A percentile compares a stretch with the other conserved stretches of the same genome.
Evolutionary conservation across 129 eudicot genomes (phyloP).

Genomic region (Erigeron canadensis): DNA sequence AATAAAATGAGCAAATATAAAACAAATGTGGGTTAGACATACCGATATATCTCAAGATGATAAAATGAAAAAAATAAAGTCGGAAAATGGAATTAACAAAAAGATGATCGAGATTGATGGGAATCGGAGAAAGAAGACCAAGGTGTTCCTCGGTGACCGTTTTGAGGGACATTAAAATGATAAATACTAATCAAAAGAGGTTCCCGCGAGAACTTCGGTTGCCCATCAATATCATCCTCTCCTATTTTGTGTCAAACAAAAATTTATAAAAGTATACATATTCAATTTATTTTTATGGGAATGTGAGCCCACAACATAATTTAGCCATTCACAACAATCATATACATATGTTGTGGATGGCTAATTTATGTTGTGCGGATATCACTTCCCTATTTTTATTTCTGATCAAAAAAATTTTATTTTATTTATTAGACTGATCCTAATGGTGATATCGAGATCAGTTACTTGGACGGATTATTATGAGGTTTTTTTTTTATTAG

Average conservation of each 20-base stretch:
- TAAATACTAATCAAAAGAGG: conserved; percentile 23
- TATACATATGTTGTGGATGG: too few relatives aligned
- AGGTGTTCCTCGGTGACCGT: conserved; percentile 22
- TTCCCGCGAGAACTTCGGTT: conserved; percentile 37
- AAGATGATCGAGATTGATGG: background rate
- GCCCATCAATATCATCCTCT: conserved; percentile 20
- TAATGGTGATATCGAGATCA: too few relatives aligned
- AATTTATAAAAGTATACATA: background rate
- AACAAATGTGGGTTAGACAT: background rate
- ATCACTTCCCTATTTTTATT: too few relatives aligned
- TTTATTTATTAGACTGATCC: too few relatives aligned
- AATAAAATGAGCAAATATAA: background rate
- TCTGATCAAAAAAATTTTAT: too few relatives aligned
- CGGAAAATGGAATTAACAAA: conserved; percentile 3
- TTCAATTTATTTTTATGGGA: too few relatives aligned
- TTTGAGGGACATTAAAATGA: background rate
- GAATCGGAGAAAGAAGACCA: background rate
- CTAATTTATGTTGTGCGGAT: too few relatives aligned
- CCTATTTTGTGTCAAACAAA: conserved; percentile 11
- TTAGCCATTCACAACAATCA: too few relatives aligned
- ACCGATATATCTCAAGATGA: conserved; percentile 34
- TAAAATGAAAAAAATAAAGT: background rate
- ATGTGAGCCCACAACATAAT: too few relatives aligned
- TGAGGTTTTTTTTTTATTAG: too few relatives aligned
- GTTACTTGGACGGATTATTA: too few relatives aligned